phyloP scores from a whole-genome alignment of 352 stramenopile genomes.

The Phytophthora vignae region DNA sequence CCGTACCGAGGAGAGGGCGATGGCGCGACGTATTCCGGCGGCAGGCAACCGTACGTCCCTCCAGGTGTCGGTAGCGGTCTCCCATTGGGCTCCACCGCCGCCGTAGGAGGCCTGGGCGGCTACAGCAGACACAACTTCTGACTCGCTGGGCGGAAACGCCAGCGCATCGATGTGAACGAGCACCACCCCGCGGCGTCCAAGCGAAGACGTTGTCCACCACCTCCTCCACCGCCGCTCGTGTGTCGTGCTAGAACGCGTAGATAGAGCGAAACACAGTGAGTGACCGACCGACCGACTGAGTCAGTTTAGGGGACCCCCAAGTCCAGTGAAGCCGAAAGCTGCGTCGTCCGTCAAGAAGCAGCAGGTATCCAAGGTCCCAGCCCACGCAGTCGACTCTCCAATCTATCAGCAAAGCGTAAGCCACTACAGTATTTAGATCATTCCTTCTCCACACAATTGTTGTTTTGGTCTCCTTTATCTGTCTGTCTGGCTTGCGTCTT shows the following conservation, averaged over 20 bases:
- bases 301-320: background rate
- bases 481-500: slow-evolving; percentile 12
- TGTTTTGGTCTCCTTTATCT: background rate
- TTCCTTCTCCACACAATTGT: slow-evolving; percentile 26
- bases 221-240: background rate
- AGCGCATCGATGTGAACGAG: slow-evolving; percentile 35
- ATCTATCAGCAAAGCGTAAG: slow-evolving; percentile 1
- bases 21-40: slow-evolving; percentile 62
- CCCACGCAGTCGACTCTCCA: too few species aligned
- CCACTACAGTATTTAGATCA: slow-evolving; percentile 55
- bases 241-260: slow-evolving; percentile 28
- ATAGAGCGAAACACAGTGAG: slow-evolving; percentile 15
- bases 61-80: slow-evolving; percentile 32
- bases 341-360: background rate
- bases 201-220: background rate
- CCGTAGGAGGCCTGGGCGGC: slow-evolving; percentile 57
- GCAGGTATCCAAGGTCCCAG: too few species aligned
- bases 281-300: background rate
- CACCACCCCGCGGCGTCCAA: slow-evolving; percentile 7
- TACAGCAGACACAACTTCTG: slow-evolving; percentile 88
- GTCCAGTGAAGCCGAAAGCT: background rate
- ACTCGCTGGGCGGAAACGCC: slow-evolving; percentile 27
- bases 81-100: slow-evolving; percentile 51
- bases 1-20: slow-evolving; percentile 60
- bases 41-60: slow-evolving; percentile 59